phyloP scores from a whole-genome alignment of 1,284 basidiomycete genomes.

The Tylopilus orsonianus region DNA sequence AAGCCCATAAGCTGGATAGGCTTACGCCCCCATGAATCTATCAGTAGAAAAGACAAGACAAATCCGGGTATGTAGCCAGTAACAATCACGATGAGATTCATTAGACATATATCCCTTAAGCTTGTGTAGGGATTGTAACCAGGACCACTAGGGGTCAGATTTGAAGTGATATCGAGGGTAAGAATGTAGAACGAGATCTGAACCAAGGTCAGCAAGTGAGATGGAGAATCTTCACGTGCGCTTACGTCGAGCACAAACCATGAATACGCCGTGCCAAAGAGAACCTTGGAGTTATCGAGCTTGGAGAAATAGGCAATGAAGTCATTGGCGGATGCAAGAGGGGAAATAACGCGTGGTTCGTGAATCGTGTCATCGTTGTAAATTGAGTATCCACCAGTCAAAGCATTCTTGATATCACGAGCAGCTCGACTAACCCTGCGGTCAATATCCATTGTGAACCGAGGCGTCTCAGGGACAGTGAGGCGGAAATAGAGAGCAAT shows the following conservation, averaged over 20 bases:
- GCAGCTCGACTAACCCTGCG: slow-evolving; percentile 56
- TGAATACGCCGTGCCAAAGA: slow-evolving; percentile 47
- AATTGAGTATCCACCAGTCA: slow-evolving; percentile 39
- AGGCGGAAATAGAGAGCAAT: slow-evolving; percentile 54
- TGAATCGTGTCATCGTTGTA: slow-evolving; percentile 39
- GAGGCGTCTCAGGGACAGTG: slow-evolving; percentile 48
- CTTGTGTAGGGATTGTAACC: slow-evolving; percentile 18
- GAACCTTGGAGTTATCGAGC: slow-evolving; percentile 42
- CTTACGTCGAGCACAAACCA: slow-evolving; percentile 63
- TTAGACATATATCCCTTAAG: slow-evolving; percentile 30
- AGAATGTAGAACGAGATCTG: slow-evolving; percentile 60
- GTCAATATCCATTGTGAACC: slow-evolving; percentile 69
- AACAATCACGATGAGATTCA: slow-evolving; percentile 46
- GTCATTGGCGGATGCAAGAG: slow-evolving; percentile 44
- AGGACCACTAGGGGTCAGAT: slow-evolving; percentile 31
- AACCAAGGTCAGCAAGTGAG: slow-evolving; percentile 10
- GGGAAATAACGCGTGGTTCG: slow-evolving; percentile 41
- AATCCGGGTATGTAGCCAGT: slow-evolving; percentile 52
- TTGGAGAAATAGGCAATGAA: slow-evolving; percentile 44
- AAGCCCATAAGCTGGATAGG: slow-evolving; percentile 61
- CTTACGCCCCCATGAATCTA: slow-evolving; percentile 50
- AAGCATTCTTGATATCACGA: slow-evolving; percentile 49
- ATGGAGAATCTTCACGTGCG: not conserved
- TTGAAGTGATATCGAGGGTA: slow-evolving; percentile 53
- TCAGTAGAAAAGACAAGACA: slow-evolving; percentile 45